phyloP scores from a whole-genome alignment of 2,329 filamentous ascomycete species.

The Penicillium sp. region DNA sequence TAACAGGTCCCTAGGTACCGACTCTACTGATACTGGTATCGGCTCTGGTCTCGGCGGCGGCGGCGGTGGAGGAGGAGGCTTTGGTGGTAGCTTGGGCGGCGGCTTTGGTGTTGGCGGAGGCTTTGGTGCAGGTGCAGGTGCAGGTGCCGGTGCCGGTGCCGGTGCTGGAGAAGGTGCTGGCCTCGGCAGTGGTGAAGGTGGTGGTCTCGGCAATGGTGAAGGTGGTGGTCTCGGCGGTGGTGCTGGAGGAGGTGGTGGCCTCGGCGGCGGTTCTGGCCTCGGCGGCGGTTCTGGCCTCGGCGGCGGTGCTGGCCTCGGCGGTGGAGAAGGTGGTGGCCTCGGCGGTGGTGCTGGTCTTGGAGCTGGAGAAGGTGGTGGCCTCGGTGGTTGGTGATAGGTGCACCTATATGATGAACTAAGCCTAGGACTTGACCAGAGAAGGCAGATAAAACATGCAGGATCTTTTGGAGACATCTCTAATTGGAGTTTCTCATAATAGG shows the following conservation, averaged over 20 bases:
- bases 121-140: background rate
- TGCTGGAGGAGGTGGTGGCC: background rate
- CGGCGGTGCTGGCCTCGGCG: constrained; percentile 1
- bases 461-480: constrained; percentile 4
- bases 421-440: background rate
- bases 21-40: background rate
- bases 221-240: constrained; percentile 2
- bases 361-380: background rate
- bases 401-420: background rate
- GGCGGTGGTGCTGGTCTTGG: background rate
- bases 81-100: background rate
- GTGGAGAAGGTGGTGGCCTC: constrained; percentile 1
- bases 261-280: no score
- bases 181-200: no score
- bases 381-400: background rate
- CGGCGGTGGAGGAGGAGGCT: constrained; percentile 4
- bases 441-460: background rate
- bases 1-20: background rate
- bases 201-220: background rate
- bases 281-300: constrained; percentile 1
- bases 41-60: constrained; percentile 5
- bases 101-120: background rate
- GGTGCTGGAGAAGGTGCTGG: background rate
- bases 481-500: constrained; percentile 9
- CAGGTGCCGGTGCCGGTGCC: background rate